A percentile compares a stretch with the other conserved stretches of the same genome.
These are phyloP conservation scores for Trichophyton verrucosum DNA, from an alignment of 2,329 filamentous ascomycete genomes.

Conservation along the genomic window DNA sequence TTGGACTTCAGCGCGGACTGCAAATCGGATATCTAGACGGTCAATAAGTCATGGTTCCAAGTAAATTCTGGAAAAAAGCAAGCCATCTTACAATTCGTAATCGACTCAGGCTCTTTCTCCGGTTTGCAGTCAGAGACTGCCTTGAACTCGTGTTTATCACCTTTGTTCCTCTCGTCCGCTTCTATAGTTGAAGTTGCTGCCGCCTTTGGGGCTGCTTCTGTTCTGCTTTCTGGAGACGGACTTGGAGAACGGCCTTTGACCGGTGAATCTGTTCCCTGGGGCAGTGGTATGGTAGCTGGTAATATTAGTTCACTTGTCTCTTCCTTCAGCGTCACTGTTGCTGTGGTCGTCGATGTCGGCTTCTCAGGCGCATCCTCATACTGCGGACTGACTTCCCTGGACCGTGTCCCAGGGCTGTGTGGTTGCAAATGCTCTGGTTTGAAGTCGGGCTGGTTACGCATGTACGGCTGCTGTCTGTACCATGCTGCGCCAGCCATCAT, in stretches of 20 bases:
- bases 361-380: constrained; percentile 46
- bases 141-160: not conserved
- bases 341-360: constrained; percentile 21
- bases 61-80: constrained; percentile 1
- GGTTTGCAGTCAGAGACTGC: not conserved
- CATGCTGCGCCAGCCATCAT: constrained; percentile 43
- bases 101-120: constrained; percentile 13
- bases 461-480: constrained; percentile 41
- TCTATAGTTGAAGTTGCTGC: constrained; percentile 12
- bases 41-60: constrained; percentile 16
- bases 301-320: constrained; percentile 38
- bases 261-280: constrained; percentile 41
- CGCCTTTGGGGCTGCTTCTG: constrained; percentile 11
- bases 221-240: constrained; percentile 29
- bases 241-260: constrained; percentile 45
- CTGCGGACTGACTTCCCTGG: constrained; percentile 47
- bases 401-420: constrained; percentile 35
- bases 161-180: not conserved
- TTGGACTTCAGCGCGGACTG: constrained; percentile 74
- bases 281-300: constrained; percentile 48
- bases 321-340: constrained; percentile 19
- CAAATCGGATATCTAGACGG: constrained; percentile 67
- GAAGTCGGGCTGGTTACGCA: constrained; percentile 29
- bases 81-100: constrained; percentile 41
- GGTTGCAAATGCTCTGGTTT: constrained; percentile 29